Conservation (phyloP, 495 filamentous ascomycete genomes). For the Chaetomium tenue region DNA sequence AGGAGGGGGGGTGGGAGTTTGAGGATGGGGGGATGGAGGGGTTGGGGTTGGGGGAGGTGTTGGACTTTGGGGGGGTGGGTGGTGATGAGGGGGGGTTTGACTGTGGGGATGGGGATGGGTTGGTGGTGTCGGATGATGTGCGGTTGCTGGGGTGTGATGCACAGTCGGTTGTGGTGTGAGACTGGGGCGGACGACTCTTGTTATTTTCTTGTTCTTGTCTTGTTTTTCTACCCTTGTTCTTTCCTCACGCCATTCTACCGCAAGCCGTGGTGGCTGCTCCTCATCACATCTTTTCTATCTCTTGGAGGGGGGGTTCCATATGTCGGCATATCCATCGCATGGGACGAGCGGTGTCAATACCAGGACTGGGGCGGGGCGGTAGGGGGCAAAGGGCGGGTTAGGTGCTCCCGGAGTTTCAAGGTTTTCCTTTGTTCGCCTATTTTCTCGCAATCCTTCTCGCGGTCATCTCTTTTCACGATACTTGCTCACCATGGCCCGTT, state of each 20-base stretch:
- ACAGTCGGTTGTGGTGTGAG: neutral
- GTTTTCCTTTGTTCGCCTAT: neutral
- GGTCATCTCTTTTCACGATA: neutral
- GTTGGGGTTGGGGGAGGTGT: too few relatives aligned
- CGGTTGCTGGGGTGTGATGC: slow-evolving; percentile 41
- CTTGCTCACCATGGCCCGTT: neutral
- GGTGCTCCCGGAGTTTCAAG: neutral
- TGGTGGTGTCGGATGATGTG: slow-evolving; percentile 52
- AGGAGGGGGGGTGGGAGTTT: too few relatives aligned
- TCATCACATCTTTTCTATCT: neutral
- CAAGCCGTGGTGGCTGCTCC: neutral
- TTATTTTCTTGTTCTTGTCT: neutral
- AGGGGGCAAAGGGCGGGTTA: too few relatives aligned
- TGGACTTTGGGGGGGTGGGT: slow-evolving; percentile 57
- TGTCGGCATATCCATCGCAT: neutral
- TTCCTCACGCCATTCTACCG: neutral
- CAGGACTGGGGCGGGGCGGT: neutral
- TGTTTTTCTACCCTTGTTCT: neutral
- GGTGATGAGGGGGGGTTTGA: slow-evolving; percentile 49
- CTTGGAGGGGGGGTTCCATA: neutral
- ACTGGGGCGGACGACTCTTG: too few relatives aligned
- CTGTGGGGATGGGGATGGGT: slow-evolving; percentile 50
- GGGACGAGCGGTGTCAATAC: neutral
- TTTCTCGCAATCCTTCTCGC: neutral
- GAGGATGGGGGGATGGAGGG: slow-evolving; percentile 58